Percentiles rank a stretch among this genome's conserved stretches.
Conservation (phyloP, 345 rosid genomes). For the Gynandropsis gynandra region DNA sequence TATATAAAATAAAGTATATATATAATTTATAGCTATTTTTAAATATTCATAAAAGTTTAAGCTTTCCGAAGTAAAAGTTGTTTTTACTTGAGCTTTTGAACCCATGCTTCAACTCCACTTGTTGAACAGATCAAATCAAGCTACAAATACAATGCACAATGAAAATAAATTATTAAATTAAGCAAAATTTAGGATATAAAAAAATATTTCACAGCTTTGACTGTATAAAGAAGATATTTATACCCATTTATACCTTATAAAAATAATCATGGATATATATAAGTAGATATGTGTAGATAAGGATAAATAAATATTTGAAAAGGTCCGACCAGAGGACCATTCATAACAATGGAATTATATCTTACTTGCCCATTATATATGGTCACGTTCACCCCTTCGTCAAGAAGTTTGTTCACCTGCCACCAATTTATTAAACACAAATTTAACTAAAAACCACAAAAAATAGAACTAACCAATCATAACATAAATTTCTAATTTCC, state of each 20-base stretch:
- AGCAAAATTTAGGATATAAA: too few relatives aligned
- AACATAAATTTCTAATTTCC: too few relatives aligned
- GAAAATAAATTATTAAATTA: too few relatives aligned
- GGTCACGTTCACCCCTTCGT: constrained; percentile 68
- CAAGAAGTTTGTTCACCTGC: constrained; percentile 73
- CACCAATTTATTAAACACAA: background rate
- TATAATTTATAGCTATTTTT: background rate
- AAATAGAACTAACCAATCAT: too few relatives aligned
- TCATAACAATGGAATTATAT: too few relatives aligned
- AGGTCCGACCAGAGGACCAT: too few relatives aligned
- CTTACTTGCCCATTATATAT: constrained; percentile 87
- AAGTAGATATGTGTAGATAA: background rate
- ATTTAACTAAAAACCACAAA: too few relatives aligned
- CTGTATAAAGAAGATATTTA: too few relatives aligned
- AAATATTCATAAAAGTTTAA: background rate
- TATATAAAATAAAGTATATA: background rate
- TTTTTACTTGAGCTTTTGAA: constrained; percentile 71
- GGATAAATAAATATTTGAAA: too few relatives aligned
- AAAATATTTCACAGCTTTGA: too few relatives aligned
- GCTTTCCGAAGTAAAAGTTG: constrained; percentile 10
- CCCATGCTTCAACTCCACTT: constrained; percentile 85
- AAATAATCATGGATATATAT: background rate
- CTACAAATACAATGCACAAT: constrained; percentile 32
- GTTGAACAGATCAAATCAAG: constrained; percentile 83
- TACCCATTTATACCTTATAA: too few relatives aligned